Conservation (phyloP, 768 basidiomycete genomes). For the Hydnum rufescens region DNA sequence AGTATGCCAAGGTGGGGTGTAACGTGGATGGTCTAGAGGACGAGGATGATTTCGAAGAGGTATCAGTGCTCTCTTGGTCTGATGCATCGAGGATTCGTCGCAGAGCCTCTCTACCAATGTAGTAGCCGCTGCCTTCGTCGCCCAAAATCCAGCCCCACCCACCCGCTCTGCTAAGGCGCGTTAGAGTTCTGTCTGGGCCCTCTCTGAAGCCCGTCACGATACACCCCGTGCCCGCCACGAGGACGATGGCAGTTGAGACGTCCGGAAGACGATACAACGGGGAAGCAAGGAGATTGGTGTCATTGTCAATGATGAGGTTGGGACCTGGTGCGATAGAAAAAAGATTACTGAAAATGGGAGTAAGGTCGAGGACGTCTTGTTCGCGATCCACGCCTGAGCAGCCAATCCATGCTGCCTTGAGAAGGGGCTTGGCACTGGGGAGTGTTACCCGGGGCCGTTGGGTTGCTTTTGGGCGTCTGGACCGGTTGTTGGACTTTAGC, state of each 20-base stretch:
- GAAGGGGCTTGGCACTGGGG: not conserved
- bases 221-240: slow-evolving; percentile 68
- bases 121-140: slow-evolving; percentile 67
- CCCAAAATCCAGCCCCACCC: slow-evolving; percentile 77
- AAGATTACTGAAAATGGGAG: slow-evolving; percentile 29
- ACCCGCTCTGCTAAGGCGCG: slow-evolving; percentile 49
- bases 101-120: slow-evolving; percentile 57
- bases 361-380: slow-evolving; percentile 35
- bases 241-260: slow-evolving; percentile 42
- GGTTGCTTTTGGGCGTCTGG: not conserved
- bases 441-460: not conserved
- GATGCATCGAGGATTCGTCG: slow-evolving; percentile 29
- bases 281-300: slow-evolving; percentile 67
- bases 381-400: slow-evolving; percentile 67
- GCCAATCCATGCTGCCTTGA: slow-evolving; percentile 65
- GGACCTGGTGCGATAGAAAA: slow-evolving; percentile 36
- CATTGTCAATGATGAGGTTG: slow-evolving; percentile 48
- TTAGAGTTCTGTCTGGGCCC: slow-evolving; percentile 16
- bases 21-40: slow-evolving; percentile 30
- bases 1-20: slow-evolving; percentile 10
- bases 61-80: not conserved
- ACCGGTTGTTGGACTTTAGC: not conserved
- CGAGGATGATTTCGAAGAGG: not conserved
- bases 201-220: slow-evolving; percentile 32
- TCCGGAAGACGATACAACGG: slow-evolving; percentile 45